Base-by-base conservation (phyloP, 2,329 filamentous ascomycete species). In the Fusarium nematophilum region DNA sequence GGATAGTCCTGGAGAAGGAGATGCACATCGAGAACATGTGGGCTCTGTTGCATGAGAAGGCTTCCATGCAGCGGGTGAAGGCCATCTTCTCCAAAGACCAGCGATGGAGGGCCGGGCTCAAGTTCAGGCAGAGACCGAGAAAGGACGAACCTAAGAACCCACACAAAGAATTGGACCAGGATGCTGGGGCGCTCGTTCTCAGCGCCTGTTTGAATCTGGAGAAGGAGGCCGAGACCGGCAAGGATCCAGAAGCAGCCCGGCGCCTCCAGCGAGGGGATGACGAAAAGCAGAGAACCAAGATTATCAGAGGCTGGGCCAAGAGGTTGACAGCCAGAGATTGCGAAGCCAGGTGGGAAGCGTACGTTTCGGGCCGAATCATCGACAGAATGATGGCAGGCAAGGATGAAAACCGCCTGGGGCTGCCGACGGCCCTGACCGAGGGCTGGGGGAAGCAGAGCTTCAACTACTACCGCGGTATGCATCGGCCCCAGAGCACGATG, bases 401-500 rank as follows among this genome's bases (percentile, higher is more conserved):
- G 26, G 15, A 40, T 27, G 8, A 29, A 30, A 9, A 7, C 7
- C 13, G n/a, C 13, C n/a, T 14, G 21, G 17, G 14, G 8, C 31
- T 51, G 4, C 49, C 42, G 3, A 42, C 33, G 10, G 46, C 44
- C 5, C 40, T 51, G 3, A 13, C 0, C 4, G 36, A 56, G 13
- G 9, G 3, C 15, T 51, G 56, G 51, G 46, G 45, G 1, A 30
- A 4, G 6, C 2, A 14, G 8, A 56, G 45, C n/a, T 21, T 56
- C 13, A 6, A n/a, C 2, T 36, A 46, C 29, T 60, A 60, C 38
- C 2, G 17, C 0, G 8, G 9, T 4, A 14, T 60, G 31, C 15
- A n/a, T 4, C 53, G 48, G 1, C 31, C 39, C 10, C 47, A 60
- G 14, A 53, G 42, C 2, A 60, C 48, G 3, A 50, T 60, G n/a